Evolutionary conservation across 257 asterid genomes (phyloP).

Genomic region (Lantana camara): DNA sequence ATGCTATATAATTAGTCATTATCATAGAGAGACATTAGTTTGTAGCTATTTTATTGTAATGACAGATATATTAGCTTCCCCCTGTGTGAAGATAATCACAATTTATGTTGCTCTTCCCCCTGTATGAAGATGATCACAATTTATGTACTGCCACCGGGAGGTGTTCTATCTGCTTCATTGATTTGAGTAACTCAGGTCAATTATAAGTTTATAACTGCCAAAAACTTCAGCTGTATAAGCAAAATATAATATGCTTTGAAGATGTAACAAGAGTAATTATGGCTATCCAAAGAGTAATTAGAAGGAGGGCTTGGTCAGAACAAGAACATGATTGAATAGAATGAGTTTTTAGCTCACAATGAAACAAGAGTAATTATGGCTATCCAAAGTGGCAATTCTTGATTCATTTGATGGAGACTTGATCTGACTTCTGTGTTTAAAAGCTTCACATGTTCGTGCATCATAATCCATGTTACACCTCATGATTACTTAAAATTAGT

Average conservation of each 20-base stretch:
- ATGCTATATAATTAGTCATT: not conserved
- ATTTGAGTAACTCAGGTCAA: conserved; percentile 11
- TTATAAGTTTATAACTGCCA: not conserved
- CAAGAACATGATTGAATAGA: conserved; percentile 1
- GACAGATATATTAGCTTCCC: not conserved
- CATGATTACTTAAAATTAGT: too few relatives aligned
- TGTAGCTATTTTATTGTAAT: not conserved
- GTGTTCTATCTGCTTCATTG: conserved; percentile 12
- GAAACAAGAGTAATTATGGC: not conserved
- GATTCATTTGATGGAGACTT: not conserved
- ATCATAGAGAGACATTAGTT: not conserved
- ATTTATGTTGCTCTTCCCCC: not conserved
- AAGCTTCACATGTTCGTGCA: conserved; percentile 2
- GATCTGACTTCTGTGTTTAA: not conserved
- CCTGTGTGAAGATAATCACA: not conserved
- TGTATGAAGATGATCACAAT: not conserved
- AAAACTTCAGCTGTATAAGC: conserved; percentile 11
- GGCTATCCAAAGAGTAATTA: not conserved
- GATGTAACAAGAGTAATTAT: conserved; percentile 19
- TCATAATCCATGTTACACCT: not conserved
- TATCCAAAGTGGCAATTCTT: conserved; percentile 2
- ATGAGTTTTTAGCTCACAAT: not conserved
- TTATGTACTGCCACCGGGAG: not conserved
- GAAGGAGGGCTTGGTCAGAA: not conserved
- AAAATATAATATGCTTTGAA: not conserved